Percentiles rank a stretch among this genome's conserved stretches.
Conservation (phyloP, 148 eudicot species). For the Amaranthus palmeri region DNA sequence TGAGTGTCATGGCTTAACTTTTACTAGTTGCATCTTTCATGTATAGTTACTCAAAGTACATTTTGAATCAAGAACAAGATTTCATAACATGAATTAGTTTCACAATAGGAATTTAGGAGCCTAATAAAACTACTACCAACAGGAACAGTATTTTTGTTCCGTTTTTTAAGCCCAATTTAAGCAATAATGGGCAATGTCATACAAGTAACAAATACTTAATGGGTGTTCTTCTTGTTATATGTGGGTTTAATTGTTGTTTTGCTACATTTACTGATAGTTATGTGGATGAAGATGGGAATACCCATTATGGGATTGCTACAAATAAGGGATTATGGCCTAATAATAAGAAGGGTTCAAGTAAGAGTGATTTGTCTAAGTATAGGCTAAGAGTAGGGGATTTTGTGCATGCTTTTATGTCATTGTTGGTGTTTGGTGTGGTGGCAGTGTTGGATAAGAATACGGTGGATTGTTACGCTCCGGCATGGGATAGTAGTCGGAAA, state of each 20-base stretch:
- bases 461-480: constrained; percentile 55
- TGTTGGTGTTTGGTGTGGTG: constrained; percentile 55
- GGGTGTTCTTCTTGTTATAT: constrained; percentile 27
- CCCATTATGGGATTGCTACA: constrained; percentile 64
- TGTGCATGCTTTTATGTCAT: constrained; percentile 51
- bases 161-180: constrained; percentile 62
- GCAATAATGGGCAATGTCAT: constrained; percentile 65
- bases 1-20: too few species aligned
- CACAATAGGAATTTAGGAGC: constrained; percentile 35
- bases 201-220: constrained; percentile 49
- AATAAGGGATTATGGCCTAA: constrained; percentile 54
- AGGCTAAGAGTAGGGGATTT: constrained; percentile 51
- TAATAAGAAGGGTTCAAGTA: too few species aligned
- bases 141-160: constrained; percentile 66
- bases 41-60: too few species aligned
- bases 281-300: constrained; percentile 39
- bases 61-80: too few species aligned
- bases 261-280: constrained; percentile 77
- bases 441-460: constrained; percentile 58
- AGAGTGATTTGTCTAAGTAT: constrained; percentile 40
- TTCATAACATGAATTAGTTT: too few species aligned
- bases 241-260: constrained; percentile 48
- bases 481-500: constrained; percentile 40
- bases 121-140: constrained; percentile 67
- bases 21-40: too few species aligned